Percentiles rank a stretch among this genome's conserved stretches.
phyloP scores from a whole-genome alignment of 495 filamentous ascomycete genomes.

The Pyrenula aspistea region DNA sequence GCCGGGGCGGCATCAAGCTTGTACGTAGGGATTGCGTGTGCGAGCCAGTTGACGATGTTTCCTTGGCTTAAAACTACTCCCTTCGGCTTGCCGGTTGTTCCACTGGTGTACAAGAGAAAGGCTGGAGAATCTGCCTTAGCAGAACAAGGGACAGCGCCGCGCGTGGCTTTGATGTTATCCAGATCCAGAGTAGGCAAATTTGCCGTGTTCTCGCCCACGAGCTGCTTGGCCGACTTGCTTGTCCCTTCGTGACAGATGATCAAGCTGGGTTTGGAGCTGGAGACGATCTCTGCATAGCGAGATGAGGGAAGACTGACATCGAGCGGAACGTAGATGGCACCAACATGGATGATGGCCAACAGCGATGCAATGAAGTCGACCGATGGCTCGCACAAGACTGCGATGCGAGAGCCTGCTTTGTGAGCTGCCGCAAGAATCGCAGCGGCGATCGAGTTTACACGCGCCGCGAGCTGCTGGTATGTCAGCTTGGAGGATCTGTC shows the following conservation, averaged over 20 bases:
- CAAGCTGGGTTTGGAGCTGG: conserved; percentile 3
- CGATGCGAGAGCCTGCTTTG: conserved; percentile 1
- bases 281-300: conserved; percentile 11
- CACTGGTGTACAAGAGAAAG: conserved; percentile 17
- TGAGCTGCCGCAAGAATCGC: conserved; percentile 5
- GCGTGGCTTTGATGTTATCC: background rate
- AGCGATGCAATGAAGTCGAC: conserved; percentile 30
- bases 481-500: conserved; percentile 5
- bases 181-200: background rate
- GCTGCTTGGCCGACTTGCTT: background rate
- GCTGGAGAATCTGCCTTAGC: background rate
- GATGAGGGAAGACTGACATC: conserved; percentile 20
- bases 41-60: conserved; percentile 16
- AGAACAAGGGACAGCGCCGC: background rate
- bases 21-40: conserved; percentile 10
- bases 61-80: conserved; percentile 18
- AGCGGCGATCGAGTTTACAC: conserved; percentile 7
- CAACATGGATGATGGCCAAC: conserved; percentile 29
- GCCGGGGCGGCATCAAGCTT: conserved; percentile 9
- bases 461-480: conserved; percentile 2
- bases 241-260: conserved; percentile 1
- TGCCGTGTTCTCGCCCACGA: background rate
- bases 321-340: conserved; percentile 31
- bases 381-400: conserved; percentile 4
- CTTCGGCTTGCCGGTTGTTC: conserved; percentile 21